Evolutionary conservation across 2,329 filamentous ascomycete genomes (phyloP).

Genomic region (Zopfia rhizophila): DNA sequence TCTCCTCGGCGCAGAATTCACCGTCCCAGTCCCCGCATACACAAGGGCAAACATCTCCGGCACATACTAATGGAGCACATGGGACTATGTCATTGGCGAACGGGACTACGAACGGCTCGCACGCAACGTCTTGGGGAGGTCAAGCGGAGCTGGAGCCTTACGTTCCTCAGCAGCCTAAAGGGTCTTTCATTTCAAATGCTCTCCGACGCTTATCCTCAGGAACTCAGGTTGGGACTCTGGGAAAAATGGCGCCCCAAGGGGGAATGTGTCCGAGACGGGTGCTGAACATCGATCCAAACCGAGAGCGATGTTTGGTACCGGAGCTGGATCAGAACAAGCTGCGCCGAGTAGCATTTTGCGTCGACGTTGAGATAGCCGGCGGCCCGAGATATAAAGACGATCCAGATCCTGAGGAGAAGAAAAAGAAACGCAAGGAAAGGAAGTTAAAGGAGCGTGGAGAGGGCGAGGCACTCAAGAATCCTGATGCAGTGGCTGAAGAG

Average conservation of each 20-base stretch:
- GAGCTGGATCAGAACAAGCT: slow-evolving; percentile 85
- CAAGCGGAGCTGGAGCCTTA: slow-evolving; percentile 66
- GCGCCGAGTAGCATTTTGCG: slow-evolving; percentile 90
- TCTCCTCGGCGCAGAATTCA: slow-evolving; percentile 70
- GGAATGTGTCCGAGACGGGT: slow-evolving; percentile 82
- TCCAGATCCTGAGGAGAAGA: slow-evolving; percentile 58
- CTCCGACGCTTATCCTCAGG: slow-evolving; percentile 81
- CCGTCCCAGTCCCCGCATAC: slow-evolving; percentile 45
- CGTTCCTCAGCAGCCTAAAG: slow-evolving; percentile 78
- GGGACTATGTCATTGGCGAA: slow-evolving; percentile 63
- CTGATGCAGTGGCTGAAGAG: slow-evolving; percentile 65
- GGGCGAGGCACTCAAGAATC: slow-evolving; percentile 76
- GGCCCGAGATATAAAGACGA: slow-evolving; percentile 79
- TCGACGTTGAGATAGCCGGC: slow-evolving; percentile 96
- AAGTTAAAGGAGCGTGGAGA: slow-evolving; percentile 74
- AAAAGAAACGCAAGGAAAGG: slow-evolving; percentile 66
- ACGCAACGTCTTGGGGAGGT: slow-evolving; percentile 35
- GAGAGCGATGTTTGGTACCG: slow-evolving; percentile 80
- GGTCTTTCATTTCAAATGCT: slow-evolving; percentile 82
- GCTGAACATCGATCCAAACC: slow-evolving; percentile 83
- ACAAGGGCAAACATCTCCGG: slow-evolving; percentile 47
- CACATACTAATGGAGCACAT: slow-evolving; percentile 54
- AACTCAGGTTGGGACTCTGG: slow-evolving; percentile 55
- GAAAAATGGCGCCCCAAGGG: slow-evolving; percentile 67
- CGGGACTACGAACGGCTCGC: slow-evolving; percentile 52